A percentile compares a stretch with the other conserved stretches of the same genome.
These are phyloP conservation scores for Diplosphaera chodatii DNA, from an alignment of 139 green algal genomes.

Conservation along the genomic window DNA sequence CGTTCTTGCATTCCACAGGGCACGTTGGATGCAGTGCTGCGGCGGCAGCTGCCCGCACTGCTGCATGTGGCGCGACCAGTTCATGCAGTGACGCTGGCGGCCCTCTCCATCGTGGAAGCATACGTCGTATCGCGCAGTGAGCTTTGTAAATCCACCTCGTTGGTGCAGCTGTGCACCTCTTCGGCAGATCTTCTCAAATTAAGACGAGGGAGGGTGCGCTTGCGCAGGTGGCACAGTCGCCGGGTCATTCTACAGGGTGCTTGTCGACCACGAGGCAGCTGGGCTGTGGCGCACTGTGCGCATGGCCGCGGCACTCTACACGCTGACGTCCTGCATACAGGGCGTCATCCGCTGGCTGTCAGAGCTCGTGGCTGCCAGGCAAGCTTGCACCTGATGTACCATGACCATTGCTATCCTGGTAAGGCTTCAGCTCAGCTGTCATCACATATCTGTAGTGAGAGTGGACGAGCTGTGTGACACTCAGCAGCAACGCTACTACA, in stretches of 20 bases:
- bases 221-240: conserved; percentile 41
- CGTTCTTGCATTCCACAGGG: too few relatives aligned
- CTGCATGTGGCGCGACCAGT: conserved; percentile 25
- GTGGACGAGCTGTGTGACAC: too few relatives aligned
- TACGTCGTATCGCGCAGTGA: conserved; percentile 23
- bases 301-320: conserved; percentile 20
- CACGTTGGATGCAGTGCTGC: neutral
- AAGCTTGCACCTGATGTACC: too few relatives aligned
- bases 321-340: neutral
- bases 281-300: conserved; percentile 10
- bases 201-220: neutral
- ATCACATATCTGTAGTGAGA: neutral
- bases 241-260: conserved; percentile 30
- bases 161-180: too few relatives aligned
- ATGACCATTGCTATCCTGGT: too few relatives aligned
- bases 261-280: conserved; percentile 22
- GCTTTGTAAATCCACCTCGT: too few relatives aligned
- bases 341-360: neutral
- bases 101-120: conserved; percentile 21
- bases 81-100: conserved; percentile 17
- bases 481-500: too few relatives aligned
- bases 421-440: too few relatives aligned
- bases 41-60: neutral
- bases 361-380: neutral
- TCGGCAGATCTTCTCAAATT: too few relatives aligned